Conservation (phyloP, 495 filamentous ascomycete species). For the Viridothelium virens region DNA sequence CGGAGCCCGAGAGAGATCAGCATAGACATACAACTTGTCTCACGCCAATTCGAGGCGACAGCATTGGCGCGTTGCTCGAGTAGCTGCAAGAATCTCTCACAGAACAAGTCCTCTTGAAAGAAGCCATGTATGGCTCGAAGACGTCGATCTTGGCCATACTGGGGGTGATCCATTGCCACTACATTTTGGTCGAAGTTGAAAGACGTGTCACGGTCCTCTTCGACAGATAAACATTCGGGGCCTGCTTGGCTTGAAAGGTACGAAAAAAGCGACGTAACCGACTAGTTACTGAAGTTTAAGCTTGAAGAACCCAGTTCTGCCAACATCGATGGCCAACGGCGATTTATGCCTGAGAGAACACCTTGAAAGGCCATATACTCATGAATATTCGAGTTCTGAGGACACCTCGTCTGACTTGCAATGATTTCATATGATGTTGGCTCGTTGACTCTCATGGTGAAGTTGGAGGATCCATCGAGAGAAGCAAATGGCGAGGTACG, state of each 20-base stretch:
- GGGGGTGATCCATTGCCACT: not conserved
- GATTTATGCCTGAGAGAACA: conserved; percentile 38
- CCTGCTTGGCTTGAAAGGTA: conserved; percentile 45
- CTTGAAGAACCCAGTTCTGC: conserved; percentile 47
- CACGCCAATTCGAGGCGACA: conserved; percentile 47
- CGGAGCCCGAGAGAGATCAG: conserved; percentile 40
- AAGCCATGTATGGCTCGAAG: conserved; percentile 40
- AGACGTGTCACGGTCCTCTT: conserved; percentile 13
- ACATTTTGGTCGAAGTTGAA: not conserved
- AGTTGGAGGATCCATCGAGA: conserved; percentile 20
- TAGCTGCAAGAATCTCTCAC: conserved; percentile 37
- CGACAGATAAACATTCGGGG: conserved; percentile 26
- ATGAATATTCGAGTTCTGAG: conserved; percentile 39
- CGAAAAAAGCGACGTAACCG: conserved; percentile 35
- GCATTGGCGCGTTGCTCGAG: conserved; percentile 36
- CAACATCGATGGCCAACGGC: conserved; percentile 45
- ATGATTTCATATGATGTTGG: conserved; percentile 50
- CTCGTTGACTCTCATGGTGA: conserved; percentile 29
- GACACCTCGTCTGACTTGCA: conserved; percentile 46
- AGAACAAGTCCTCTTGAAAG: conserved; percentile 43
- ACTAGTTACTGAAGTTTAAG: conserved; percentile 47
- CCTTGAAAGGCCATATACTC: conserved; percentile 48
- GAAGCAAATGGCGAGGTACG: conserved; percentile 21
- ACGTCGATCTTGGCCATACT: not conserved
- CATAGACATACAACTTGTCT: conserved; percentile 43